Base-by-base conservation (phyloP, 2,329 filamentous ascomycete genomes). In the Arachnopeziza araneosa region DNA sequence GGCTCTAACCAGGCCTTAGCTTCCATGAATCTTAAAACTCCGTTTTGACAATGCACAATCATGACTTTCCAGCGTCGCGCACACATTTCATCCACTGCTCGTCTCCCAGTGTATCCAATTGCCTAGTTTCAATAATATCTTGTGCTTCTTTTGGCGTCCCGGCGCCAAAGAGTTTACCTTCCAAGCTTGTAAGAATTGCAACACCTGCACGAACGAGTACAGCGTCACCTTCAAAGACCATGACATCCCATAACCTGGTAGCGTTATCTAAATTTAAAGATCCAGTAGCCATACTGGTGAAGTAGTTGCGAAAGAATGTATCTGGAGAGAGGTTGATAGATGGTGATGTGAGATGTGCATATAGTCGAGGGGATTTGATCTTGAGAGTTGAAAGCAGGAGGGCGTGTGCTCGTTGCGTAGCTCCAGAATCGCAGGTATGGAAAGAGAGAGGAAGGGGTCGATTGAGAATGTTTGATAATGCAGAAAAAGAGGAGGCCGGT, bases 201-300 rank as follows among this genome's bases (percentile, higher is more conserved):
- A 92, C 86, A 0, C 84, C 88, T 1, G 88, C 88, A 0, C 89
- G 78, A 7, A 93, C 82, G 0, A 93, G 76, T 1, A 90, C 78
- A 1, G 83, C 79, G 64, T 96, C 91, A 24, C 90, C 89, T 70
- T 96, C 91, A 65, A 96, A 91, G 2, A 90, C 85, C 66, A 90
- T 91, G 0, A 93, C 84, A 64, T 96, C 91, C 89, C 89, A 93
- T 14, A 95, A 74, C 1, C 91, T 78, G 1, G 85, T 83, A 3
- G 85, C 88, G 66, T 89, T 83, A 68, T 93, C 90, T 19, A 92
- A 79, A 8, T 82, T 81, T 3, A 91, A 75, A 49, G 82, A 77
- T 19, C 75, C 74, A 0, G 87, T 87, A 70, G 91, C 90, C 6
- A 91, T 76, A 19, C 79, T 79, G 6, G 81, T 81, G 68, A 91